Conservation (phyloP, 2,329 filamentous ascomycete genomes). For the Alternaria atra region DNA sequence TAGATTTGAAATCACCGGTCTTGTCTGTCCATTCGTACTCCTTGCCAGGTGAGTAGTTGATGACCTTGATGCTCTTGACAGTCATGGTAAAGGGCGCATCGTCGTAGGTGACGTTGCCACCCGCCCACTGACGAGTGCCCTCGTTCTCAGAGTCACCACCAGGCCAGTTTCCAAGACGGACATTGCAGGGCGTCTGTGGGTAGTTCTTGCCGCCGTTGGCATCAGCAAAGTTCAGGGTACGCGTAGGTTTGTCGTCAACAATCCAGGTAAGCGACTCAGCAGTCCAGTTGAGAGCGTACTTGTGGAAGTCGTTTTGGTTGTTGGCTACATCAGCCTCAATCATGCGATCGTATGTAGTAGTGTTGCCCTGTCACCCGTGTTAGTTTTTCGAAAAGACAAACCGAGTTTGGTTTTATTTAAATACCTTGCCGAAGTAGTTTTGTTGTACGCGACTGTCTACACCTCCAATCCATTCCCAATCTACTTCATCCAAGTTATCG, state of each 20-base stretch:
- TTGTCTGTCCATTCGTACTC: conserved; percentile 62
- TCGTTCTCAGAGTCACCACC: conserved; percentile 58
- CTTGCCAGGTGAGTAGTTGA: conserved; percentile 62
- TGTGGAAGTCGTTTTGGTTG: conserved; percentile 68
- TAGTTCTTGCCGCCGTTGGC: conserved; percentile 67
- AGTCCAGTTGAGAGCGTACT: conserved; percentile 78
- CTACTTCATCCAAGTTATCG: conserved; percentile 85
- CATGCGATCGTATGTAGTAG: conserved; percentile 74
- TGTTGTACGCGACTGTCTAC: conserved; percentile 70
- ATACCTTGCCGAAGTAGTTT: conserved; percentile 77
- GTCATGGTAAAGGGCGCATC: conserved; percentile 62
- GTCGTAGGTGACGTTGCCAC: conserved; percentile 62
- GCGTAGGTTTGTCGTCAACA: conserved; percentile 73
- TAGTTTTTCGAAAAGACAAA: background rate
- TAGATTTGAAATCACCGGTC: conserved; percentile 59
- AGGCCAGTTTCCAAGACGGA: conserved; percentile 58
- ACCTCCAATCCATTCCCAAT: conserved; percentile 81
- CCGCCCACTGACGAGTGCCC: conserved; percentile 75
- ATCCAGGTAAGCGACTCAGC: conserved; percentile 71
- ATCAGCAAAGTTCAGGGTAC: conserved; percentile 69
- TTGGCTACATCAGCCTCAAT: conserved; percentile 65
- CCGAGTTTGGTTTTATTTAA: conserved; percentile 27
- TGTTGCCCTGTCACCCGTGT: conserved; percentile 68
- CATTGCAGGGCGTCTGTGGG: conserved; percentile 79
- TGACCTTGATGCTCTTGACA: conserved; percentile 60